Percentiles rank a stretch among this genome's conserved stretches.
Evolutionary conservation across 2,329 filamentous ascomycete genomes (phyloP).

Genomic region (Conoideocrella luteorostrata): DNA sequence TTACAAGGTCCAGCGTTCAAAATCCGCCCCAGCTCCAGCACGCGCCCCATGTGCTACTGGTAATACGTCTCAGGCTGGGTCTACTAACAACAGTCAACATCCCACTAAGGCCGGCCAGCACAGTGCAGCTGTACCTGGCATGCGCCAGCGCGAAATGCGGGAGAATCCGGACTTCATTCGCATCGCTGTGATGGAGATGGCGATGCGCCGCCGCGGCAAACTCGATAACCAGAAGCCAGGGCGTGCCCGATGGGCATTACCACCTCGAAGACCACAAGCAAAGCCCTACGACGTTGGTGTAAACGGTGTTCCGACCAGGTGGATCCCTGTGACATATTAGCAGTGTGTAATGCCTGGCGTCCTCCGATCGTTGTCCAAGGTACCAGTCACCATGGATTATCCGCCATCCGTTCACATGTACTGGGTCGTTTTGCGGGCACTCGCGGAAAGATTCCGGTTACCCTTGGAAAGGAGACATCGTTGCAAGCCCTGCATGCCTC

Average conservation of each 20-base stretch:
- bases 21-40: conserved; percentile 26
- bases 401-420: too few relatives aligned
- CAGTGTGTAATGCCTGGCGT: neutral
- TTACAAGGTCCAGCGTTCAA: conserved; percentile 53
- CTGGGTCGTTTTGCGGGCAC: too few relatives aligned
- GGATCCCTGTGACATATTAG: conserved; percentile 37
- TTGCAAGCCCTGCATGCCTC: too few relatives aligned
- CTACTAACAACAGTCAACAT: conserved; percentile 17
- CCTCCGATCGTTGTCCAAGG: too few relatives aligned
- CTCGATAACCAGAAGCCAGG: conserved; percentile 60
- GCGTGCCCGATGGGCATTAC: conserved; percentile 61
- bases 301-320: conserved; percentile 54
- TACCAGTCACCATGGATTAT: too few relatives aligned
- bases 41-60: conserved; percentile 20
- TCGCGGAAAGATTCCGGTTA: too few relatives aligned
- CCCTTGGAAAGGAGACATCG: too few relatives aligned
- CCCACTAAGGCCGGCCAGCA: conserved; percentile 23
- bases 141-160: conserved; percentile 60
- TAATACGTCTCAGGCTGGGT: neutral
- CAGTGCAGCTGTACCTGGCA: conserved; percentile 32
- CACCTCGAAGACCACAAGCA: conserved; percentile 50
- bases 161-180: conserved; percentile 67
- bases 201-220: conserved; percentile 62
- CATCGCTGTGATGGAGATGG: conserved; percentile 66
- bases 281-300: conserved; percentile 50